Conservation (phyloP, 2,329 filamentous ascomycete genomes). For the Colletotrichum sidae region DNA sequence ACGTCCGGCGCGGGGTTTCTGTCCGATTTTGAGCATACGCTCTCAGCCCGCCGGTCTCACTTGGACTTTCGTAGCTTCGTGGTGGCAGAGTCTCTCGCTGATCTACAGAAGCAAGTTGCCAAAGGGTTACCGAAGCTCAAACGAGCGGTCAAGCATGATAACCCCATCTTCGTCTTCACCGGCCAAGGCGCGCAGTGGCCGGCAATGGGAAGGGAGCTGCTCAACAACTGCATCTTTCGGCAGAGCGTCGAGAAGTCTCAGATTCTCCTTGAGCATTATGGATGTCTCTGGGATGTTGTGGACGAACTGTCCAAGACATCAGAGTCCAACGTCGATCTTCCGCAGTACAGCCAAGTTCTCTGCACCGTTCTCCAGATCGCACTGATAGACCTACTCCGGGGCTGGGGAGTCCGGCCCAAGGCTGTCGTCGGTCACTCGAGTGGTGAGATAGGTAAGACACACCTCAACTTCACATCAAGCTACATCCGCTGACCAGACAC, state of each 20-base stretch:
- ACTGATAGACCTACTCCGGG: conserved; percentile 55
- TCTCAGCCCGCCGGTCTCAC: not conserved
- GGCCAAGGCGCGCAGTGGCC: conserved; percentile 53
- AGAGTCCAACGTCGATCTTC: conserved; percentile 5
- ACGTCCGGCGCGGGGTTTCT: conserved; percentile 5
- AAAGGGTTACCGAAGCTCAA: conserved; percentile 5
- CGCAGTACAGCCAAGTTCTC: conserved; percentile 49
- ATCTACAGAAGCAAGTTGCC: conserved; percentile 3
- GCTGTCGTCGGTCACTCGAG: conserved; percentile 20
- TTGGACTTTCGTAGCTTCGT: conserved; percentile 15
- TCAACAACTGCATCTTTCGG: conserved; percentile 36
- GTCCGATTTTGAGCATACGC: not conserved
- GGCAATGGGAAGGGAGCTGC: conserved; percentile 47
- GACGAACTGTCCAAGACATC: conserved; percentile 4
- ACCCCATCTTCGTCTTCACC: conserved; percentile 45
- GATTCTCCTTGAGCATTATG: conserved; percentile 8
- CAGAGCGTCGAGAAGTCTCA: conserved; percentile 14
- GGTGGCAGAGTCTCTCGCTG: conserved; percentile 4
- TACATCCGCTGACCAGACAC: not conserved
- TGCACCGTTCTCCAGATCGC: conserved; percentile 61
- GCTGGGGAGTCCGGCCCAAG: conserved; percentile 51
- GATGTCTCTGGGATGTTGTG: conserved; percentile 17
- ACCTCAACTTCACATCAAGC: too few species aligned
- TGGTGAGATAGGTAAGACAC: conserved; percentile 16
- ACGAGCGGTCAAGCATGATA: conserved; percentile 9